Conservation (phyloP, 2,329 filamentous ascomycete genomes). For the Cytospora chrysosperma region DNA sequence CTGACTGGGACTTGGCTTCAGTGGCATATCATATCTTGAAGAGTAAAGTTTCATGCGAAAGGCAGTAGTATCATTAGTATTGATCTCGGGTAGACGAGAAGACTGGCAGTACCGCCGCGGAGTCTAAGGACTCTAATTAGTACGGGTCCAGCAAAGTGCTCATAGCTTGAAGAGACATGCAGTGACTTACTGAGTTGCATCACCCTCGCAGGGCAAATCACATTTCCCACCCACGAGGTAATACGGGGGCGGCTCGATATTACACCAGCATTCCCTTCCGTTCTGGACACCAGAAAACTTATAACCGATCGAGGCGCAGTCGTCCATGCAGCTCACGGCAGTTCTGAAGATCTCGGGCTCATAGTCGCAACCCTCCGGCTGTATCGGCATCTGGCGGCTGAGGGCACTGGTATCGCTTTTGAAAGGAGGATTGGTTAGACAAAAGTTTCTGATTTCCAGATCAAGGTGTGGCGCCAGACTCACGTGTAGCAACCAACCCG, state of each 20-base stretch:
- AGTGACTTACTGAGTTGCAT: constrained; percentile 2
- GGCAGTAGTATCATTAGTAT: neutral
- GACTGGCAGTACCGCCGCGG: neutral
- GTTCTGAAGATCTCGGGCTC: neutral
- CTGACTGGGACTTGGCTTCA: neutral
- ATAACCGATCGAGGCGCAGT: neutral
- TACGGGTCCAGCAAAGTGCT: too few relatives aligned
- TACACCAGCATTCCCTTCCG: constrained; percentile 11
- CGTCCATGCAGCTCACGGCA: neutral
- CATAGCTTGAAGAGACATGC: neutral
- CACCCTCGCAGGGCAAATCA: neutral
- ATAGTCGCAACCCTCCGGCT: neutral
- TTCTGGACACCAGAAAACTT: constrained; percentile 1
- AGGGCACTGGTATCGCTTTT: neutral
- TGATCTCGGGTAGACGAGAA: neutral
- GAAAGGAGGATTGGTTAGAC: too few relatives aligned
- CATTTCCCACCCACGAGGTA: neutral
- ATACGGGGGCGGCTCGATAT: neutral
- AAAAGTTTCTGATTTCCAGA: too few relatives aligned
- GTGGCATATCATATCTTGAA: too few relatives aligned
- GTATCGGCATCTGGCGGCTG: neutral
- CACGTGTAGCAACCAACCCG: neutral
- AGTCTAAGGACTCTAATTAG: neutral
- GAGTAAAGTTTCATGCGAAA: neutral
- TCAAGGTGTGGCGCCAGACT: neutral